Percentiles rank a stretch among this genome's conserved stretches.
phyloP scores from a whole-genome alignment of 257 asterid genomes.

The Nicotiana noctiflora region DNA sequence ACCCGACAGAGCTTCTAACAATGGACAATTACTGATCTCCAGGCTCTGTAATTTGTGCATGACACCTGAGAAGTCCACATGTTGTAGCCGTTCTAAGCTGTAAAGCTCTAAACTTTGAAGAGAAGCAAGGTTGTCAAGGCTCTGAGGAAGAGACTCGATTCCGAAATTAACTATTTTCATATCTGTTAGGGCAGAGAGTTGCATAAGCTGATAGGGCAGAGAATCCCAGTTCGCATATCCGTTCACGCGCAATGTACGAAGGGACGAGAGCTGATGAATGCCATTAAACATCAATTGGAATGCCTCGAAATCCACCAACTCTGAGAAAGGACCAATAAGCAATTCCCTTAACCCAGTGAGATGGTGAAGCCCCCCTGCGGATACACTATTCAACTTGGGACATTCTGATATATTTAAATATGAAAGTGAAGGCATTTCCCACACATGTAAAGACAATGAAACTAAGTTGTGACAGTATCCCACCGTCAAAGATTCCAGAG shows the following conservation, averaged over 20 bases:
- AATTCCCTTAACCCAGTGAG: neutral
- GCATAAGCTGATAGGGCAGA: slow-evolving; percentile 18
- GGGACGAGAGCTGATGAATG: neutral
- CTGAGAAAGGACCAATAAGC: neutral
- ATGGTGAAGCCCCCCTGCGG: neutral
- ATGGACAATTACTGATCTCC: fast-evolving
- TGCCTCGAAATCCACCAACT: neutral
- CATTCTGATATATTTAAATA: fast-evolving
- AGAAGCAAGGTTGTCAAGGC: slow-evolving; percentile 15
- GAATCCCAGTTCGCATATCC: slow-evolving; percentile 8
- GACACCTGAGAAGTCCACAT: slow-evolving; percentile 12
- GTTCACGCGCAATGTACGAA: fast-evolving
- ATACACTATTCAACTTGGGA: neutral
- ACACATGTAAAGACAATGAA: neutral
- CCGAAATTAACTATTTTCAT: neutral
- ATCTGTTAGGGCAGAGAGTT: neutral
- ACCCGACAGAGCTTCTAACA: neutral
- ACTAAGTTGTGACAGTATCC: neutral
- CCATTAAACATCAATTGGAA: neutral
- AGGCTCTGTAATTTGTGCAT: neutral
- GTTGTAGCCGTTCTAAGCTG: neutral
- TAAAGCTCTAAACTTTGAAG: fast-evolving
- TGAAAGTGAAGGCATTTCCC: neutral
- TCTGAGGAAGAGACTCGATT: slow-evolving; percentile 19
- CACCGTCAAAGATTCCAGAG: neutral